Base-by-base conservation (phyloP, 176 grass and related monocot genomes). In the Tillandsia leiboldiana region DNA sequence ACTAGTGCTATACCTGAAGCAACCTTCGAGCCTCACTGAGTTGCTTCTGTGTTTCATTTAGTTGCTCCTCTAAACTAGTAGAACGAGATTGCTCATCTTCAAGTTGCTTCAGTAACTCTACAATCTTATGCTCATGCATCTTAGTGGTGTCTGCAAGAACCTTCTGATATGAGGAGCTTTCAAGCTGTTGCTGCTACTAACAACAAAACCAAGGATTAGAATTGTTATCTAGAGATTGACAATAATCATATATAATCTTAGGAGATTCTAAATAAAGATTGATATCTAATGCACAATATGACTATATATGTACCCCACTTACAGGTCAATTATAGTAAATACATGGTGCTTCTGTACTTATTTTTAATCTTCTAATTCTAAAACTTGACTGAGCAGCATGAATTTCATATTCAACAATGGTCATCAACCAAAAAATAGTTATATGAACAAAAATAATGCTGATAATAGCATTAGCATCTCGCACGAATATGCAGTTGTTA, bases 171-270 rank as follows among this genome's bases (percentile, higher is more conserved):
- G 76, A 80, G 2, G 87, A 82, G 61, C 72, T 83, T 73, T 92
- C 86, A 80, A 89, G 79, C 52, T 96, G 76, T 74, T 87, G 75
- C 68, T 89, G 78, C 92, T 96, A 88, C 86, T 89, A 85, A 69
- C 63, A 78, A 84, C 12, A 86, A 83, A 81, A 63, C 61, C 42
- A 28, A 8, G 20, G 22, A 65, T 47, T 64, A 53, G 68, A 56
- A 57, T 77, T 66, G 61, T 51, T 17, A 72, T 66, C 2, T 29
- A 51, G 8, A 78, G 33, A 49, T 14, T 68, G 50, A 66, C 28
- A 52, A 42, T 3, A 51, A 22, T 10, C 12, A 61, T 9, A 64
- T 29, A 51, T 14, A 66, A 50, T 51, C 1, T 4, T 23, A 70
- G 66, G 51, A 10, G 1, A 56, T 12, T 67, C 24, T 29, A 53